Percentiles rank a stretch among this genome's conserved stretches.
These are phyloP conservation scores for Forsythia suspensa DNA, from an alignment of 257 asterid species.

Conservation along the genomic window DNA sequence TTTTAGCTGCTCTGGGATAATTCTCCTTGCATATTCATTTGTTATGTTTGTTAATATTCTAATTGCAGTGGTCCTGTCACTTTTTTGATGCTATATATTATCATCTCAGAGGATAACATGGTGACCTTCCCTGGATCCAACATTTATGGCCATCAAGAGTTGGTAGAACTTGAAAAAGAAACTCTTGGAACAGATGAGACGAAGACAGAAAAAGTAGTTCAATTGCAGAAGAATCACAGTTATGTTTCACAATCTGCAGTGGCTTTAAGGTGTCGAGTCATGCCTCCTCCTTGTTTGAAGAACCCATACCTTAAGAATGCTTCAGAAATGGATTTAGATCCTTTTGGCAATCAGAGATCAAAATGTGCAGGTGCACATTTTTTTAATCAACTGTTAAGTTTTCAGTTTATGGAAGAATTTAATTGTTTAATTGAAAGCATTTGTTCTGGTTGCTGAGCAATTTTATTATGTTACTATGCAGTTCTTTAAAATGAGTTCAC, in stretches of 20 bases:
- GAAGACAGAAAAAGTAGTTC: constrained; percentile 30
- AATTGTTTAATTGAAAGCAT: constrained; percentile 7
- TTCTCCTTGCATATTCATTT: not conserved
- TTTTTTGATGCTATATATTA: constrained; percentile 23
- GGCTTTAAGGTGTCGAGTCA: constrained; percentile 90
- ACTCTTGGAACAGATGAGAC: constrained; percentile 35
- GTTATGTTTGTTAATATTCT: not conserved
- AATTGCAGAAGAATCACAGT: constrained; percentile 45
- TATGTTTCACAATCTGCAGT: constrained; percentile 95
- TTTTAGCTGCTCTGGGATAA: not conserved
- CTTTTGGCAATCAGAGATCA: constrained; percentile 68
- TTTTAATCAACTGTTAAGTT: not conserved
- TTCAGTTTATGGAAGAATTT: constrained; percentile 2
- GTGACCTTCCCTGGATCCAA: constrained; percentile 35
- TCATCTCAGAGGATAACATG: constrained; percentile 38
- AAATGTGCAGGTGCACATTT: constrained; percentile 70
- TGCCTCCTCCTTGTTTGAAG: constrained; percentile 96
- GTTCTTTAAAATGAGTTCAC: not conserved
- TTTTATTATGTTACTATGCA: not conserved
- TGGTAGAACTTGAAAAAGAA: constrained; percentile 33
- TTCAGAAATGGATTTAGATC: constrained; percentile 55
- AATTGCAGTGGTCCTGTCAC: constrained; percentile 3
- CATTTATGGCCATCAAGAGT: constrained; percentile 29
- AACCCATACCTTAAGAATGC: constrained; percentile 72
- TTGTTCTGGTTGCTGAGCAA: not conserved